phyloP scores from a whole-genome alignment of 768 basidiomycete species.

The Termitomyces sp. region DNA sequence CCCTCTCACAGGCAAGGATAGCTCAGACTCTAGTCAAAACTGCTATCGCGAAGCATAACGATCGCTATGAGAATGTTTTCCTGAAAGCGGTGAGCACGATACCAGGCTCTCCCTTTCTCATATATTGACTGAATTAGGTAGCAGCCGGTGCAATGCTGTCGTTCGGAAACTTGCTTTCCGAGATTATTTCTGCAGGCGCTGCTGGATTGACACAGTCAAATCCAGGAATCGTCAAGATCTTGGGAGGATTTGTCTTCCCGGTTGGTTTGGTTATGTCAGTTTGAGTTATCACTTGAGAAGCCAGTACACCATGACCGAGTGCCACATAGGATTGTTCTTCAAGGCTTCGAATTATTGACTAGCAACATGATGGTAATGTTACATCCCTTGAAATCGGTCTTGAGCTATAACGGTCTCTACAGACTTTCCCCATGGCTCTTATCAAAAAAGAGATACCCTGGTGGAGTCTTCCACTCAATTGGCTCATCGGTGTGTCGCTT shows the following conservation, averaged over 20 bases:
- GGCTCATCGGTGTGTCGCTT: slow-evolving; percentile 54
- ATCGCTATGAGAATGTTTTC: slow-evolving; percentile 57
- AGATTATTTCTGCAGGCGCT: slow-evolving; percentile 61
- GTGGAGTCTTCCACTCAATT: slow-evolving; percentile 69
- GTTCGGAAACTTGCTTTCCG: slow-evolving; percentile 63
- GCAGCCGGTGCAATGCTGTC: slow-evolving; percentile 72
- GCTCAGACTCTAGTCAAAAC: slow-evolving; percentile 53
- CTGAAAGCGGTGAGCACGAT: slow-evolving; percentile 58
- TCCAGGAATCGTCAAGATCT: slow-evolving; percentile 64
- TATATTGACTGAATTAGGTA: slow-evolving; percentile 34
- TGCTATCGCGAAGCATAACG: slow-evolving; percentile 60
- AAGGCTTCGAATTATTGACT: slow-evolving; percentile 67
- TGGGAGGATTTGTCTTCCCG: slow-evolving; percentile 70
- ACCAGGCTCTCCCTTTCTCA: not conserved
- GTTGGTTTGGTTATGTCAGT: slow-evolving; percentile 73
- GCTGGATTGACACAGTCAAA: slow-evolving; percentile 44
- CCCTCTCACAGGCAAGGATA: slow-evolving; percentile 57
- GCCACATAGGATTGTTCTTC: slow-evolving; percentile 59
- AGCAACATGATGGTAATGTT: slow-evolving; percentile 69
- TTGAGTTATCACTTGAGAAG: not conserved
- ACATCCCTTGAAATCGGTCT: not conserved
- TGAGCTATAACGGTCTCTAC: not conserved
- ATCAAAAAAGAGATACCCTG: slow-evolving; percentile 59
- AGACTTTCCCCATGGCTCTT: slow-evolving; percentile 71
- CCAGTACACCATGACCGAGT: not conserved